A percentile compares a stretch with the other conserved stretches of the same genome.
Evolutionary conservation across 2,329 filamentous ascomycete genomes (phyloP).

Genomic region (Alternaria tenuissima): DNA sequence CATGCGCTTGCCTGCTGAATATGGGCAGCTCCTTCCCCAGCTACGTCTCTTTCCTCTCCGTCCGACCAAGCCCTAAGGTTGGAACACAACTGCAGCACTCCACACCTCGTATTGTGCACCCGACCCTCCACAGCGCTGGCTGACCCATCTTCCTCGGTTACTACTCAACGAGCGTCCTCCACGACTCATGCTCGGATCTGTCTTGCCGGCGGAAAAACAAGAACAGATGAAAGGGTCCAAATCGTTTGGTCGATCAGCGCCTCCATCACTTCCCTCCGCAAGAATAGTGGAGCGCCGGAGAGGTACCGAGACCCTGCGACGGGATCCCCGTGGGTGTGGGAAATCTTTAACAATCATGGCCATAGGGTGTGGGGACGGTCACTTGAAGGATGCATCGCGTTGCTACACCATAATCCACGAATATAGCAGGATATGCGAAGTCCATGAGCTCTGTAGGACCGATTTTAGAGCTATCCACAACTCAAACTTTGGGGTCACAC

Average conservation of each 20-base stretch:
- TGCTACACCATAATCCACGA: neutral
- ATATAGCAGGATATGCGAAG: constrained; percentile 10
- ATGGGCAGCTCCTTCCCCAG: constrained; percentile 1
- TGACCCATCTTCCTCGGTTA: neutral
- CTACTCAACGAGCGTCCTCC: neutral
- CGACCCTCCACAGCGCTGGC: neutral
- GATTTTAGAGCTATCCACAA: neutral
- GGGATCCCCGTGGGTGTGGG: constrained; percentile 17
- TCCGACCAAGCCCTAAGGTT: neutral
- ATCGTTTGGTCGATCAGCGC: constrained; percentile 10
- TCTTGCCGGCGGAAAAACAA: constrained; percentile 12
- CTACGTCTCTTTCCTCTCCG: neutral
- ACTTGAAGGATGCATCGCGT: constrained; percentile 8
- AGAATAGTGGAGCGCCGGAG: constrained; percentile 26
- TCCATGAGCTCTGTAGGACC: neutral
- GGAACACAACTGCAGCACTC: neutral
- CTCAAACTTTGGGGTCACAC: neutral
- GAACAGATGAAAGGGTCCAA: constrained; percentile 18
- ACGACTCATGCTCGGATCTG: constrained; percentile 8
- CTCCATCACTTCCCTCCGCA: constrained; percentile 19
- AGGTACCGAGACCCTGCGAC: constrained; percentile 20
- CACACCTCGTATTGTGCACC: neutral
- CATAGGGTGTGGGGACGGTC: constrained; percentile 4
- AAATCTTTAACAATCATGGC: constrained; percentile 8
- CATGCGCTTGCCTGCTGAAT: constrained; percentile 16